Evolutionary conservation across 116 monocot species (phyloP), one percentile per base, ranked within the genome.

Genomic region (Papilionanthe hybrid): DNA sequence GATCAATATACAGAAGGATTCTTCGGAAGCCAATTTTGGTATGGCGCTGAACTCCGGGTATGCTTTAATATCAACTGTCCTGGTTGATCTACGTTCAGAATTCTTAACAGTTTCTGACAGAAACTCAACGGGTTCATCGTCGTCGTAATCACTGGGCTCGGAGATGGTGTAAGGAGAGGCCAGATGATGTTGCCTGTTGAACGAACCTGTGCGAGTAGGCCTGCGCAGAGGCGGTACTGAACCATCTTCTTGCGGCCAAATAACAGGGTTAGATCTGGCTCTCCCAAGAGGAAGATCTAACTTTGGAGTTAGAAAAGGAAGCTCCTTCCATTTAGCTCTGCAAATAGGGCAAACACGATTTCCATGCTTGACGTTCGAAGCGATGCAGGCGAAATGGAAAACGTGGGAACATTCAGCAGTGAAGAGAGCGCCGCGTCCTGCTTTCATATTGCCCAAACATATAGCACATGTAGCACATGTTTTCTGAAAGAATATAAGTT

Each of bases 101-200:
- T 20, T 23, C 49, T 32, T 77, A 32, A 18, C 45, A 3, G 55
- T 20, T 71, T 79, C 72, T 15, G 49, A 5, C 23, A 58, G 72
- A 42, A 79, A 49, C 10, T 41, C 72, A 3, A 90, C 28, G 23
- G 88, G 78, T 42, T 95, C 95, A 55, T 95, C 95, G 71, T 95
- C 95, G 63, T 89, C 79, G 47, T 86, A 93, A 1, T 75, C 66
- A 72, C 20, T 28, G 9, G 93, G 93, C 55, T 95, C 95, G 22
- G 85, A 45, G 57, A 66, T 18, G 28, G 76, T 81, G 18, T 55
- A 88, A 71, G 85, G 37, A 8, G 79, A 76, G 8, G 82, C 69
- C 2, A 22, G 81, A 43, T 79, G 53, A 7, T 74, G 79, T 15
- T 74, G 84, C 20, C 80, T 78, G 78, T 50, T 71, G 56, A 82